These are phyloP conservation scores for Schoenoplectus tabernaemontani DNA, from an alignment of 202 grass and related monocot genomes.

Conservation along the genomic window DNA sequence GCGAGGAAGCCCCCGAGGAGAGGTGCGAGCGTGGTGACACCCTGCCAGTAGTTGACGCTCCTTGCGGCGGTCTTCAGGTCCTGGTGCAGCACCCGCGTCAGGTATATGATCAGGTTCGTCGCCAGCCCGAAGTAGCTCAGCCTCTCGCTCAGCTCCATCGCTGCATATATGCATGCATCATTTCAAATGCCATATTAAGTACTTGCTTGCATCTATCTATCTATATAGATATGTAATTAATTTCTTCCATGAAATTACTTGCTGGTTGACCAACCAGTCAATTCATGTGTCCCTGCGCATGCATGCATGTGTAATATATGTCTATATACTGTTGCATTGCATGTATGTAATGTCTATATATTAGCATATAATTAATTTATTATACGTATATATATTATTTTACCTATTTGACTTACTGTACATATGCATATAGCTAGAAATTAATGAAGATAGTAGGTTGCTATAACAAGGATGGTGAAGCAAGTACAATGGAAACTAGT, in stretches of 20 bases:
- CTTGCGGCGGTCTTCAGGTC: constrained; percentile 55
- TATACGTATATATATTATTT: too few species aligned
- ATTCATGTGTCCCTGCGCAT: too few species aligned
- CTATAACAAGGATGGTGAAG: too few species aligned
- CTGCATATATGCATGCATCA: constrained; percentile 18
- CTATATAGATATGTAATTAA: too few species aligned
- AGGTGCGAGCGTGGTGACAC: constrained; percentile 66
- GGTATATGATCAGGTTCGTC: constrained; percentile 71
- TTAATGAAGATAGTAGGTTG: too few species aligned
- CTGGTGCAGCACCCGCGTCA: constrained; percentile 58
- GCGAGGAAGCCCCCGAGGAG: constrained; percentile 74
- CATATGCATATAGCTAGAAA: not conserved
- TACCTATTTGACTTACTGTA: not conserved
- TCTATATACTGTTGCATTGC: too few species aligned
- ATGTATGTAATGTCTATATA: too few species aligned
- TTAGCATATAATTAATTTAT: too few species aligned
- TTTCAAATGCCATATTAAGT: not conserved
- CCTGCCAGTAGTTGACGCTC: constrained; percentile 76
- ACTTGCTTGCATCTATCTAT: too few species aligned
- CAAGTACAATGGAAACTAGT: not conserved
- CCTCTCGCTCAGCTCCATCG: constrained; percentile 82
- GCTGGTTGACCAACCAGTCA: too few species aligned
- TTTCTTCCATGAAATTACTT: too few species aligned
- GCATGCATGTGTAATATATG: too few species aligned
- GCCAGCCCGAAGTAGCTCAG: constrained; percentile 71